Evolutionary conservation across 345 rosid species (phyloP), one percentile per base, ranked within the genome.

Genomic region (Eucalyptus fibrosa): DNA sequence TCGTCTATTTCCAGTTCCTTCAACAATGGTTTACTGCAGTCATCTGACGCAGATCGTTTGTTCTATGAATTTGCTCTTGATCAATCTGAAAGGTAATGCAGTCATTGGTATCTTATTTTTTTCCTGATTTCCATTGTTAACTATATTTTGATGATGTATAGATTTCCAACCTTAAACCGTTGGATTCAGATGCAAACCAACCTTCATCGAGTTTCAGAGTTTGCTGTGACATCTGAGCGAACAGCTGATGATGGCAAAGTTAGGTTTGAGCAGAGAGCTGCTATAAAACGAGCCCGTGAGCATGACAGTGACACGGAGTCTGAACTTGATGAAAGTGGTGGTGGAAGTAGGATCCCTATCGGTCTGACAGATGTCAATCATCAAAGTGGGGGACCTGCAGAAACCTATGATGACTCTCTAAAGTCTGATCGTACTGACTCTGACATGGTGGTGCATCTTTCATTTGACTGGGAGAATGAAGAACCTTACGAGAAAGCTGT

Each of bases 121-220:
- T 77, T 49, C 32, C 89, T 88, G 77, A 60, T 92, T 56, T 34
- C 87, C 47, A 88, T 86, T 82, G 87, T 85, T 88, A 62, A 44
- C 89, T 92, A 88, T 88, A 87, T 90, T 83, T 8, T 50, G 49
- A 87, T 91, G 67, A 86, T 83, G 86, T 59, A 89, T 94, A 97
- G 99, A 94, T 97, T 94, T 92, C 97, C 99, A 65, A 97, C 99
- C 90, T 92, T 97, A 91, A 97, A 97, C 89, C 95, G 99, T 90
- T 97, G 99, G 99, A 96, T 97, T 92, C 99, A 97, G 93, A 96
- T 97, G 97, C 98, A 97, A 90, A 97, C 97, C 69, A 97, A 97
- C 90, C 99, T 97, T 89, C 99, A 97, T 93, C 95, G 98, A 92
- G 99, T 97, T 91, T 96, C 97, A 37, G 99, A 97, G 91, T 92